Conservation (phyloP, 2,329 filamentous ascomycete species). For the Pyricularia pennisetigena region DNA sequence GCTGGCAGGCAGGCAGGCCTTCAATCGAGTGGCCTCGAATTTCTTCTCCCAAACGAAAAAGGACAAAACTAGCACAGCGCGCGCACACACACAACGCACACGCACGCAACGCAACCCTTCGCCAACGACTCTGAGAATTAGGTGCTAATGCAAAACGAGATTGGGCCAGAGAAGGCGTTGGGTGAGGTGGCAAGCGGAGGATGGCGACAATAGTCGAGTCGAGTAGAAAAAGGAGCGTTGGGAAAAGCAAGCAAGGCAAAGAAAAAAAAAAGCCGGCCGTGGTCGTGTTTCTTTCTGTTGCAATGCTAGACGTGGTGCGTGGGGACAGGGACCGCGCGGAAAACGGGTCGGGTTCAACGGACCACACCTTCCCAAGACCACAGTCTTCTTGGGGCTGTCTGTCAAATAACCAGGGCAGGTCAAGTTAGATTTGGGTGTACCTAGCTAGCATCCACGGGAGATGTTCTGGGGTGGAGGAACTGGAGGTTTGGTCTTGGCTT, state of each 20-base stretch:
- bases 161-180: background rate
- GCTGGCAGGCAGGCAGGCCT: background rate
- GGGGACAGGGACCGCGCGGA: background rate
- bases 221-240: conserved; percentile 4
- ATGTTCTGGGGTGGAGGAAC: background rate
- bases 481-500: background rate
- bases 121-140: background rate
- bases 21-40: background rate
- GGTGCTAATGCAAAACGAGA: background rate
- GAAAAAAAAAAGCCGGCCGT: conserved; percentile 2
- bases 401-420: background rate
- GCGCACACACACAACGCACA: background rate
- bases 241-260: background rate
- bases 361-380: background rate
- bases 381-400: background rate
- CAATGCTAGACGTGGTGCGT: background rate
- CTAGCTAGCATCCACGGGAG: background rate
- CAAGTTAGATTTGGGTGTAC: background rate
- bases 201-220: background rate
- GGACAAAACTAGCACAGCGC: background rate
- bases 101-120: background rate
- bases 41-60: background rate
- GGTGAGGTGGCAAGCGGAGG: background rate
- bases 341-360: background rate
- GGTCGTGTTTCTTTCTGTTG: background rate